Evolutionary conservation across 2,329 filamentous ascomycete species (phyloP).

Genomic region (Alternaria consortialis): DNA sequence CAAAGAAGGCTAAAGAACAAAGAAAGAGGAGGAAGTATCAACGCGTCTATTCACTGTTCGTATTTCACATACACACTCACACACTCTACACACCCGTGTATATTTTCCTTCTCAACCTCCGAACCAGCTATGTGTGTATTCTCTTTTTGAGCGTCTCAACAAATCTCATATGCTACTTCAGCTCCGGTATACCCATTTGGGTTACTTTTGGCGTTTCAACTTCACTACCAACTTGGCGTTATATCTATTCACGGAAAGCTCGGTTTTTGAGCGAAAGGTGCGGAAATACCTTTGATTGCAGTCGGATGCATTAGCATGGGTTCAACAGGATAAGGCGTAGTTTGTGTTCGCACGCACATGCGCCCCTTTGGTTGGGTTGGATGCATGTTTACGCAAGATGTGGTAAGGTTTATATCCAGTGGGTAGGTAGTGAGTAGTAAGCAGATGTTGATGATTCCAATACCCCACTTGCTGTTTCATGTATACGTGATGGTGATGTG

Average conservation of each 20-base stretch:
- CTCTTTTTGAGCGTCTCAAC: conserved; percentile 12
- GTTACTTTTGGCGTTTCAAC: conserved; percentile 21
- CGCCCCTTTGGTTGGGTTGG: conserved; percentile 3
- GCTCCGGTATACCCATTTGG: conserved; percentile 22
- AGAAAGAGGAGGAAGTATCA: conserved; percentile 24
- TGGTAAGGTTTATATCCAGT: conserved; percentile 9
- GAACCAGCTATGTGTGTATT: conserved; percentile 21
- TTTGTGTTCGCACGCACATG: conserved; percentile 6
- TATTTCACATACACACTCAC: conserved; percentile 9
- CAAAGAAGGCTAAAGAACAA: conserved; percentile 31
- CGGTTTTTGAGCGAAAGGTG: conserved; percentile 13
- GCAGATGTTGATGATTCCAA: conserved; percentile 10
- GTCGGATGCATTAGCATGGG: conserved; percentile 19
- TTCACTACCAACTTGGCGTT: conserved; percentile 19
- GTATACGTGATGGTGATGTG: not conserved
- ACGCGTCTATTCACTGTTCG: conserved; percentile 7
- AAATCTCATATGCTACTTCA: conserved; percentile 20
- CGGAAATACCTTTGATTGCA: conserved; percentile 18
- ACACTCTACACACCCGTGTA: conserved; percentile 30
- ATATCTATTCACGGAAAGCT: conserved; percentile 7
- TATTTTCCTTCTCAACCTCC: conserved; percentile 25
- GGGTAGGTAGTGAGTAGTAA: conserved; percentile 15
- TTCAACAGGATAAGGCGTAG: conserved; percentile 11
- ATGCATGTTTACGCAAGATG: conserved; percentile 16
- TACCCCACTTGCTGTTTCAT: not conserved